A percentile compares a stretch with the other conserved stretches of the same genome.
These are phyloP conservation scores for Colletotrichum aenigma DNA, from an alignment of 2,329 filamentous ascomycete species.

Conservation along the genomic window DNA sequence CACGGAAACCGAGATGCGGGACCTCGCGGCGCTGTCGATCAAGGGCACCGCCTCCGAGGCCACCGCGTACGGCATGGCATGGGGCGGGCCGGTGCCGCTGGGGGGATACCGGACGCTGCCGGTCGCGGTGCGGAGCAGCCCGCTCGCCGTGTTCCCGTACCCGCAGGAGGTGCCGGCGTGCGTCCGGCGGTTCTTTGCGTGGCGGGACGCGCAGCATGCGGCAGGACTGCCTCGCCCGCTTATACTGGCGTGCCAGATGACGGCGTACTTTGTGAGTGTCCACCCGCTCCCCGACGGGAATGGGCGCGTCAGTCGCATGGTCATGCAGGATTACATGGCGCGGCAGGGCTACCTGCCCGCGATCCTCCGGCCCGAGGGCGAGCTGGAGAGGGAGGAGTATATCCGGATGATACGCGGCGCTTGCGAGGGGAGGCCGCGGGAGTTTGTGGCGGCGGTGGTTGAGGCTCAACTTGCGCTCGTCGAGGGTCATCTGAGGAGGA, in stretches of 20 bases:
- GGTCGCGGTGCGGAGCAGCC: constrained; percentile 22
- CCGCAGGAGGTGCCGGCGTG: constrained; percentile 23
- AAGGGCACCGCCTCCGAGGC: constrained; percentile 17
- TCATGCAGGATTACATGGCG: constrained; percentile 27
- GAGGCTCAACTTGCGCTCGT: constrained; percentile 7
- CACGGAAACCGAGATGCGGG: constrained; percentile 15
- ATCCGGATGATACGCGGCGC: constrained; percentile 23
- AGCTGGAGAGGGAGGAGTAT: constrained; percentile 21
- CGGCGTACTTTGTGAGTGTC: constrained; percentile 21
- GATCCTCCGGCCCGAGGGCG: constrained; percentile 8
- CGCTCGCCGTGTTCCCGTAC: constrained; percentile 25
- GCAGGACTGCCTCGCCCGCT: constrained; percentile 23
- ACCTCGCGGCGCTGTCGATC: constrained; percentile 5
- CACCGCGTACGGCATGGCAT: constrained; percentile 6
- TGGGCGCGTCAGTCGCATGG: constrained; percentile 22
- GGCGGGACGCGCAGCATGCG: constrained; percentile 19
- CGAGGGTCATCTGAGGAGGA: neutral
- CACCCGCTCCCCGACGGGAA: constrained; percentile 28
- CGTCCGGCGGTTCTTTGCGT: constrained; percentile 11
- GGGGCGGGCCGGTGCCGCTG: constrained; percentile 14
- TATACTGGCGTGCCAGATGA: constrained; percentile 23
- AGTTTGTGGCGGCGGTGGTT: constrained; percentile 11
- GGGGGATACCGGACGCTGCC: constrained; percentile 23
- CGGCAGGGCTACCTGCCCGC: constrained; percentile 25
- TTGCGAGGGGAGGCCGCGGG: constrained; percentile 19